Base-by-base conservation (phyloP, 352 stramenopile species). In the Plasmopara muralis region DNA sequence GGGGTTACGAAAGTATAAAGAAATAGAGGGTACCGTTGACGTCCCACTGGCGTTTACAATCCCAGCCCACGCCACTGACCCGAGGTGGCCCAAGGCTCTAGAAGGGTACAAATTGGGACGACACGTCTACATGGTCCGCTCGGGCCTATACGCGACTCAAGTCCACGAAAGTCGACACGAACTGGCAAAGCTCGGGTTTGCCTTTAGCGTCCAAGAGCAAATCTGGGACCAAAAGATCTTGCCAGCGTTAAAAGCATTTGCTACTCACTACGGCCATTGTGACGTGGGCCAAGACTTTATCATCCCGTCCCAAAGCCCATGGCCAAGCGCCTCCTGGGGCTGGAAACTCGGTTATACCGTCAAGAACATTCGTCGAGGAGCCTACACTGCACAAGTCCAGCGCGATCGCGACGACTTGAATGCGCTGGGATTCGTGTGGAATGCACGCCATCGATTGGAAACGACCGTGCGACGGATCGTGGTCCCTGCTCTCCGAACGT, bases 401-500 rank as follows among this genome's bases (percentile, higher is more conserved):
- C 57, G 66, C 0, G 68, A 83, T 50, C 70, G 70, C 9, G 58
- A 77, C 9, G 72, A 93, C 38, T 69, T 98, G 5, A 77, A 97
- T 31, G 62, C 63, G 12, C 56, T 97, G 18, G 90, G 88, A n/a
- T 98, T 98, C 61, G 70, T 96, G 28, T 98, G 93, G 93, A 93
- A 85, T 48, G 72, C 77, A 30, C 57, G 80, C 57, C 69, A 89
- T 31, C 75, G 77, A 0, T 30, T 88, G 1, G 70, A 83, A 39
- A 76, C 76, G 46, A 83, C 64, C 2, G 63, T 88, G 33, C 67
- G 70, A 0, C 50, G 62, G 2, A 68, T 83, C 5, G 70, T 92
- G 31, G 53, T 88, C 9, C 81, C 81, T 6, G 75, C 77, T 16
- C 64, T 92, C 45, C 55, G 46, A 1, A 76, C 66, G 34, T 87